phyloP scores from a whole-genome alignment of 2,329 filamentous ascomycete species.

The Penicillium sp. region DNA sequence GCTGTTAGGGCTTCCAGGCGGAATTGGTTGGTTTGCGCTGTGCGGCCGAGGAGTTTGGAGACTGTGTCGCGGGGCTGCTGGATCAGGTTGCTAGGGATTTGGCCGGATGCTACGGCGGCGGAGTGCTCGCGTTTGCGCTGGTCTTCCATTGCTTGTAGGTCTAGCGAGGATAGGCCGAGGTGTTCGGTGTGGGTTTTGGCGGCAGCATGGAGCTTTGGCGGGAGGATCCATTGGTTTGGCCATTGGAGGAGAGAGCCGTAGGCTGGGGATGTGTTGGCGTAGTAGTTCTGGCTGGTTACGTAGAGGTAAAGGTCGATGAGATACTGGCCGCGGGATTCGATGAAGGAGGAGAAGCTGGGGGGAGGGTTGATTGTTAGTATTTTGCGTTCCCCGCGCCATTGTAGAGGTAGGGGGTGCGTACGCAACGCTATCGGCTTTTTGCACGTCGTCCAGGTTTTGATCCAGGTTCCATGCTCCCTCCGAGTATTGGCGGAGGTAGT shows the following conservation, averaged over 20 bases:
- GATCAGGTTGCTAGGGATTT: slow-evolving; percentile 52
- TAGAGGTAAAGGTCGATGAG: slow-evolving; percentile 86
- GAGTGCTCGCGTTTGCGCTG: slow-evolving; percentile 40
- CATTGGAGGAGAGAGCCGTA: slow-evolving; percentile 79
- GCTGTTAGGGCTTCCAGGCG: slow-evolving; percentile 70
- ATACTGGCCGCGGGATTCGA: slow-evolving; percentile 71
- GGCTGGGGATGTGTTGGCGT: slow-evolving; percentile 70
- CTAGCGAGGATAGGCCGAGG: slow-evolving; percentile 67
- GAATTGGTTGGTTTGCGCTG: slow-evolving; percentile 72
- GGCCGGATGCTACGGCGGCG: slow-evolving; percentile 39
- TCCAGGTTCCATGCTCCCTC: slow-evolving; percentile 52
- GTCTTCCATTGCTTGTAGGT: slow-evolving; percentile 55
- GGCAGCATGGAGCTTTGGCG: slow-evolving; percentile 67
- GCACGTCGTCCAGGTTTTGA: slow-evolving; percentile 41
- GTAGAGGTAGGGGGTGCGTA: slow-evolving; percentile 28
- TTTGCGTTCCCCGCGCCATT: not conserved
- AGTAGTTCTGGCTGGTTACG: slow-evolving; percentile 86
- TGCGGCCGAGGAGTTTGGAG: slow-evolving; percentile 60
- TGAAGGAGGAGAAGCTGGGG: slow-evolving; percentile 59
- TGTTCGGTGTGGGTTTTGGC: slow-evolving; percentile 70
- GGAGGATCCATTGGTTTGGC: slow-evolving; percentile 84
- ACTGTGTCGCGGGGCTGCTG: slow-evolving; percentile 60
- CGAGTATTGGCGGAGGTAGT: slow-evolving; percentile 51
- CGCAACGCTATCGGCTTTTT: slow-evolving; percentile 53
- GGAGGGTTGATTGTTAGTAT: slow-evolving; percentile 2